A percentile compares a stretch with the other conserved stretches of the same genome.
phyloP scores from a whole-genome alignment of 108 stramenopile genomes.

The Schizochytrium sp. region DNA sequence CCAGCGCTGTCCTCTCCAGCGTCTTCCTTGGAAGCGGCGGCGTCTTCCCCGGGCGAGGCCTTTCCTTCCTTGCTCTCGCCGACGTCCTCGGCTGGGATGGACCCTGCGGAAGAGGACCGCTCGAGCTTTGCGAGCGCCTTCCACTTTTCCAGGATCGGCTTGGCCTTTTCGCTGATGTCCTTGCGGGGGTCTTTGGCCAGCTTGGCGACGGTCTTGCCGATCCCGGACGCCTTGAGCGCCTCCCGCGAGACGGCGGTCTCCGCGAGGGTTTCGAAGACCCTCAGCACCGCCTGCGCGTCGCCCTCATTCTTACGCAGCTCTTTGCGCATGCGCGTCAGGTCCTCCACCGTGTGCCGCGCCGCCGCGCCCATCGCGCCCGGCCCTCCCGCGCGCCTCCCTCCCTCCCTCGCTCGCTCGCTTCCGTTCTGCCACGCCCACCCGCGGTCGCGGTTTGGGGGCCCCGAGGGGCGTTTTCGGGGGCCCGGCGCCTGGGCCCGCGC shows the following conservation, averaged over 20 bases:
- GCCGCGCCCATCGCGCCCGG: not conserved
- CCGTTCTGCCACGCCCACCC: no score
- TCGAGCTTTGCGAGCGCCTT: not conserved
- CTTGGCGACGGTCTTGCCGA: not conserved
- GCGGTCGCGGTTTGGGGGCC: no score
- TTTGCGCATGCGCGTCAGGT: not conserved
- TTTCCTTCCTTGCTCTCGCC: not conserved
- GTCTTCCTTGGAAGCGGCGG: not conserved
- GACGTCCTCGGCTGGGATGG: not conserved
- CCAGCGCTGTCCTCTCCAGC: not conserved
- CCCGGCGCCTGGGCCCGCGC: no score
- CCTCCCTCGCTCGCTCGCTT: not conserved
- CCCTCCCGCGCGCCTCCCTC: not conserved
- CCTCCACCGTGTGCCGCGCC: not conserved
- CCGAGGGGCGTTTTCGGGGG: no score
- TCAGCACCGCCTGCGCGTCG: not conserved
- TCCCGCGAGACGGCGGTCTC: not conserved
- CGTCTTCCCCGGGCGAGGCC: no score
- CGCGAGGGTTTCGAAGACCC: not conserved
- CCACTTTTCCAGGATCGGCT: constrained; percentile 1
- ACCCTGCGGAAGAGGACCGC: not conserved
- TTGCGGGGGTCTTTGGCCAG: not conserved
- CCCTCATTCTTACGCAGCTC: not conserved
- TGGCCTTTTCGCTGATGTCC: not conserved
- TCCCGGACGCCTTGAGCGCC: not conserved